Evolutionary conservation across 768 basidiomycete genomes (phyloP).

Genomic region (Pleurotus salmoneostramineus): DNA sequence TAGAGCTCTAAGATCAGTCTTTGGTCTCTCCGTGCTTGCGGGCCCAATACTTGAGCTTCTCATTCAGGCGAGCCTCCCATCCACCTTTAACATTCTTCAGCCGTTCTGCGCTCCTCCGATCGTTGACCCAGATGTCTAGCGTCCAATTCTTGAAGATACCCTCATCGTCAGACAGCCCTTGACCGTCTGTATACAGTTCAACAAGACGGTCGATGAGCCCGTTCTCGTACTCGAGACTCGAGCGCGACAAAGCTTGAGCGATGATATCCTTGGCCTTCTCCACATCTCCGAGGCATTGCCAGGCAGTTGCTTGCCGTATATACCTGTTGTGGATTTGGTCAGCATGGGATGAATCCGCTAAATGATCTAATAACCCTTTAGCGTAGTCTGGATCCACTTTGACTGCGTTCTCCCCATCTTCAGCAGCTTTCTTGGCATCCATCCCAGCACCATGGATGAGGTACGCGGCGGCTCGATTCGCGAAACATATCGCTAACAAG

Average conservation of each 20-base stretch:
- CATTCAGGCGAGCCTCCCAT: conserved; percentile 1
- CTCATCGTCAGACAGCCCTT: conserved; percentile 3
- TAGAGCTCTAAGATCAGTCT: not conserved
- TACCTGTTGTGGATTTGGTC: not conserved
- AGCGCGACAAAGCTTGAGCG: not conserved
- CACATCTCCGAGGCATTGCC: not conserved
- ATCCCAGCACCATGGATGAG: conserved; percentile 21
- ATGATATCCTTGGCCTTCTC: conserved; percentile 6
- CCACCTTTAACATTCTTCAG: conserved; percentile 5
- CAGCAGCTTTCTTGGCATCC: conserved; percentile 24
- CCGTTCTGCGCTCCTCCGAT: not conserved
- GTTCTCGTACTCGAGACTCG: conserved; percentile 1
- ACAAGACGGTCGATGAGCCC: not conserved
- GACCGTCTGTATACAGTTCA: conserved; percentile 5
- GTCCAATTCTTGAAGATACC: conserved; percentile 2
- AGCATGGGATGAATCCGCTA: not conserved
- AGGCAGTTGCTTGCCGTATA: conserved; percentile 6
- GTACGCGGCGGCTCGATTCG: conserved; percentile 28
- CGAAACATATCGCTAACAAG: conserved; percentile 24
- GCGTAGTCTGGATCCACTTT: conserved; percentile 20
- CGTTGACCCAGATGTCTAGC: conserved; percentile 7
- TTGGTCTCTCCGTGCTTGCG: not conserved
- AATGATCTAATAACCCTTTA: conserved; percentile 21
- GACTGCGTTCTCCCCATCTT: conserved; percentile 25
- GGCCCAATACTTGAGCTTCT: not conserved